These are phyloP conservation scores for thale cress (Arabidopsis thaliana) DNA, from an alignment of 345 rosid species.

Conservation along the genomic window DNA sequence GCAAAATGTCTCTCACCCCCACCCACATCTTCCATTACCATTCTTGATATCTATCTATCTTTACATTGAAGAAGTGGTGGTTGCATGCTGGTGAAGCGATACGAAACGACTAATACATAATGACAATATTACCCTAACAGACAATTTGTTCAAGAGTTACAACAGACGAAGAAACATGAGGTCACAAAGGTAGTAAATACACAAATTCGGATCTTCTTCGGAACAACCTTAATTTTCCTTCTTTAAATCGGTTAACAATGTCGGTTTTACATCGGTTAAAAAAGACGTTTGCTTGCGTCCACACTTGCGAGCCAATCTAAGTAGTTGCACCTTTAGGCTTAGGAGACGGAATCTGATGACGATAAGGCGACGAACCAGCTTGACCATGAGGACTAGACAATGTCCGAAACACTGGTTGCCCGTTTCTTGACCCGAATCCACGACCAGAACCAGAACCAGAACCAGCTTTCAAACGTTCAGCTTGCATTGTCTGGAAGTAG, in stretches of 20 bases:
- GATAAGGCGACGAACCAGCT: conserved; percentile 39
- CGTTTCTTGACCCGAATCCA: conserved; percentile 46
- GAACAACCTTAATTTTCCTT: conserved; percentile 19
- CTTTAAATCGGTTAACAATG: conserved; percentile 33
- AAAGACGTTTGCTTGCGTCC: not conserved
- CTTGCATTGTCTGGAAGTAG: conserved; percentile 77
- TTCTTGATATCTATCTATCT: too few species aligned
- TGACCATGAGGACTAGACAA: conserved; percentile 48
- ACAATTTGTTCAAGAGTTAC: not conserved
- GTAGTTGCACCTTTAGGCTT: conserved; percentile 47
- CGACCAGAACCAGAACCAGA: conserved; percentile 42
- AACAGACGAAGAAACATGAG: not conserved
- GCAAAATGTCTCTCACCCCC: not conserved
- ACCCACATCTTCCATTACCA: conserved; percentile 4
- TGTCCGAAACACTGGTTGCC: conserved; percentile 44
- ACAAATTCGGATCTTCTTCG: conserved; percentile 6
- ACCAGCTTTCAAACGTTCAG: conserved; percentile 51
- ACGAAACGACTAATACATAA: not conserved
- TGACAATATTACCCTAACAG: not conserved
- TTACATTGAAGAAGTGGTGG: not conserved
- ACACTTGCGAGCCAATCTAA: conserved; percentile 25
- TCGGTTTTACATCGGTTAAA: conserved; percentile 40
- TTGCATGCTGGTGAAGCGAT: conserved; percentile 22
- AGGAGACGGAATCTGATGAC: conserved; percentile 50
- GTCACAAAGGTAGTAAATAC: conserved; percentile 9